Evolutionary conservation across 306 rosid genomes (phyloP), one percentile per base, ranked within the genome.

Genomic region (Acacia confusa): DNA sequence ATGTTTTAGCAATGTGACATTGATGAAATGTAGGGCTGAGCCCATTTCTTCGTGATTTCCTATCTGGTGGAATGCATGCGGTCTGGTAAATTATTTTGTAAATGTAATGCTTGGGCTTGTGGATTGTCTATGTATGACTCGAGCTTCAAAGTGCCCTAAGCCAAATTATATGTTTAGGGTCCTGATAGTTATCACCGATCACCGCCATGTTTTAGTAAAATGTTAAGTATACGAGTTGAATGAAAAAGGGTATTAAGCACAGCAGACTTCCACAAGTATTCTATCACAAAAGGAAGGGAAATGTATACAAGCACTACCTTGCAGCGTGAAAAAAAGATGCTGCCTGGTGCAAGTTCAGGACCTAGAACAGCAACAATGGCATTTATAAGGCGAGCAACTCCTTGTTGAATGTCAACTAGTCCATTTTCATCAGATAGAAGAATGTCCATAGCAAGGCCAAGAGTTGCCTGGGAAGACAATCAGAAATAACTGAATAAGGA

Each of bases 331-430:
- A 93, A 95, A 91, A 95, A 93, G 77, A 92, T 95, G 89, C 98
- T 95, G 74, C 96, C 99, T n/a, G 99, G 98, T 45, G 89, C 89
- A 84, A 95, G 99, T 89, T 95, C 99, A 45, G 99, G 99, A 81
- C 99, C 99, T 86, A 95, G 92, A 85, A 92, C 94, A 78, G 97
- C 91, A 72, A 95, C 98, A 78, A 95, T 86, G 61, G 97, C 99
- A 85, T 95, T 95, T 83, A 95, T 89, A 66, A 95, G 91, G 82
- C 99, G 94, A 65, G 97, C 99, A 82, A 92, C 98, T 65, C 98
- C 99, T 86, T 92, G 99, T 86, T 89, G 99, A 92, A 93, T 91
- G 85, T 88, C 92, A 81, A 91, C 89, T 84, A 89, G 89, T 78
- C 99, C 98, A 83, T 89, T 95, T 63, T 95, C 99, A 84, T 93